phyloP scores from a whole-genome alignment of 208 protist species.

The Leishmania arabica region DNA sequence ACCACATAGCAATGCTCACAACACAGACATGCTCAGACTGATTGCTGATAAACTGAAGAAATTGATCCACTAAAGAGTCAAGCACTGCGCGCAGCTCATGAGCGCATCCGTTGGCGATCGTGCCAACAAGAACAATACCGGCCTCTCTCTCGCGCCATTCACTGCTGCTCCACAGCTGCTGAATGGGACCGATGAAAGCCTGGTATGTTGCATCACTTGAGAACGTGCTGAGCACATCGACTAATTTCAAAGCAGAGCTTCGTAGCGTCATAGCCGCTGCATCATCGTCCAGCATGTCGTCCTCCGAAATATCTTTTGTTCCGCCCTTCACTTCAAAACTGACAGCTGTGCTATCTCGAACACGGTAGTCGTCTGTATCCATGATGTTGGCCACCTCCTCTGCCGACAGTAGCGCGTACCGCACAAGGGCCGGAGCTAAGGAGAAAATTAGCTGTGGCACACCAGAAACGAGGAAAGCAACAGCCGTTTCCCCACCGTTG shows the following conservation, averaged over 20 bases:
- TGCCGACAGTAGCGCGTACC: conserved; percentile 61
- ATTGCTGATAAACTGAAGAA: conserved; percentile 49
- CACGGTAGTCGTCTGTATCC: conserved; percentile 75
- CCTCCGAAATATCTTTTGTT: conserved; percentile 75
- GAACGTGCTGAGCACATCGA: conserved; percentile 67
- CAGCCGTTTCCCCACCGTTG: conserved; percentile 53
- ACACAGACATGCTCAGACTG: conserved; percentile 76
- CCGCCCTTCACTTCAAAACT: conserved; percentile 43
- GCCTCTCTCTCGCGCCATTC: conserved; percentile 69
- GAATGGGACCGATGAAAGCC: conserved; percentile 48
- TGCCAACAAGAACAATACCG: conserved; percentile 80
- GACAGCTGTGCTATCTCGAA: conserved; percentile 59
- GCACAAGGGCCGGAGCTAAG: conserved; percentile 58
- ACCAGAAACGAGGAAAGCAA: conserved; percentile 45
- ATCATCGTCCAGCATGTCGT: conserved; percentile 68
- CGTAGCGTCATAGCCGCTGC: conserved; percentile 73
- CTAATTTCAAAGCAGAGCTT: conserved; percentile 70
- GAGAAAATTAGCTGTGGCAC: conserved; percentile 37
- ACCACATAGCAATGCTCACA: conserved; percentile 84
- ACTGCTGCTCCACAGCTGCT: conserved; percentile 53
- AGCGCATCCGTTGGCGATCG: conserved; percentile 67
- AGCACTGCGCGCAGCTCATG: conserved; percentile 47
- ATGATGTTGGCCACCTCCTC: conserved; percentile 79
- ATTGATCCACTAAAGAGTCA: conserved; percentile 42
- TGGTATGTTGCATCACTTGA: conserved; percentile 47